Evolutionary conservation across 139 green algal species (phyloP).

Genomic region (Axilococcus clingmanii): DNA sequence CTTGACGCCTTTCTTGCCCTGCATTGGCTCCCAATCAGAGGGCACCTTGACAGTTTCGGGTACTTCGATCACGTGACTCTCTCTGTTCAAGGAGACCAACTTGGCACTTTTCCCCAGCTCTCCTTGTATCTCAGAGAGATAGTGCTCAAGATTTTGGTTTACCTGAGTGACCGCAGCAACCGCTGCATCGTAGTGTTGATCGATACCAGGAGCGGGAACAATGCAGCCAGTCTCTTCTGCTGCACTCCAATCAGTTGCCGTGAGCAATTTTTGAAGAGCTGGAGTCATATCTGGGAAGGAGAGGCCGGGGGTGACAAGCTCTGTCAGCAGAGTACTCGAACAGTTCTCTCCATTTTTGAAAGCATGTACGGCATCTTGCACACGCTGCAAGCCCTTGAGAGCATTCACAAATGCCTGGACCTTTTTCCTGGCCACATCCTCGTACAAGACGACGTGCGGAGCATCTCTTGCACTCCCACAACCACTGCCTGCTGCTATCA

Average conservation of each 20-base stretch:
- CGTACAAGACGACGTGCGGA: conserved; percentile 88
- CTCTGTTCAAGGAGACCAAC: conserved; percentile 70
- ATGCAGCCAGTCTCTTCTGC: conserved; percentile 65
- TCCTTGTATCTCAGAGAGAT: conserved; percentile 36
- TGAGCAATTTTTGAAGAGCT: conserved; percentile 44
- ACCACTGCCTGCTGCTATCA: conserved; percentile 42
- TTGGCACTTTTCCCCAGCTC: conserved; percentile 3
- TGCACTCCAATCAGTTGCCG: conserved; percentile 69
- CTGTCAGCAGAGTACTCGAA: conserved; percentile 7
- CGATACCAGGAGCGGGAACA: conserved; percentile 54
- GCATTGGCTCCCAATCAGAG: conserved; percentile 36
- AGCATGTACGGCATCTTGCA: conserved; percentile 21
- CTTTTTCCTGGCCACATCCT: conserved; percentile 59
- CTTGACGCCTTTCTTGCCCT: conserved; percentile 69
- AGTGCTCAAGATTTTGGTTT: conserved; percentile 44
- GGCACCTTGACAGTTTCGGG: conserved; percentile 46
- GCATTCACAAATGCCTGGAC: conserved; percentile 51
- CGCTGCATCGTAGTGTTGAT: conserved; percentile 63
- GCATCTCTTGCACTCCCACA: conserved; percentile 40
- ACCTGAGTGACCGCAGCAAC: conserved; percentile 25
- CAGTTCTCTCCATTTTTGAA: conserved; percentile 9
- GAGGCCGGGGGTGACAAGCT: conserved; percentile 3
- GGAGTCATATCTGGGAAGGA: conserved; percentile 29
- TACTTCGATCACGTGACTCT: conserved; percentile 83
- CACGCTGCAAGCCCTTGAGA: conserved; percentile 44